These are phyloP conservation scores for Termitomyces heimii DNA, from an alignment of 768 basidiomycete species.

Conservation along the genomic window DNA sequence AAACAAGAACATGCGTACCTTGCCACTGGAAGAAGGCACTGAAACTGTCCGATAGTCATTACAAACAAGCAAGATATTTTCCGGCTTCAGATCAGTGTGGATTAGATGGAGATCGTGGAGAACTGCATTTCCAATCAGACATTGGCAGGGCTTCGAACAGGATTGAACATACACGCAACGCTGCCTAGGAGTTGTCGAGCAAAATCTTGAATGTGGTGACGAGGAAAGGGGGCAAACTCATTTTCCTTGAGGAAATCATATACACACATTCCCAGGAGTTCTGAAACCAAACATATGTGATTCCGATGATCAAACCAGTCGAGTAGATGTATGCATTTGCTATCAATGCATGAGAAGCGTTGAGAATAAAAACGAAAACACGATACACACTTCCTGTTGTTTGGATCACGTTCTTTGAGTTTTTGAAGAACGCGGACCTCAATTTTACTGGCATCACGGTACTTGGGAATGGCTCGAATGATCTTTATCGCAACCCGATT, in stretches of 20 bases:
- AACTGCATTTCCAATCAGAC: constrained; percentile 43
- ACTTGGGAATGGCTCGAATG: constrained; percentile 97
- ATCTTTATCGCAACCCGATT: constrained; percentile 94
- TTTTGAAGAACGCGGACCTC: constrained; percentile 93
- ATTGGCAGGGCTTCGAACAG: constrained; percentile 1
- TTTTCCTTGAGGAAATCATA: constrained; percentile 99
- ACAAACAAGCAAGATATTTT: constrained; percentile 93
- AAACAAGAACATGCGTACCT: constrained; percentile 35
- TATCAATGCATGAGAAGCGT: constrained; percentile 27
- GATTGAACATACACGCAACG: constrained; percentile 74
- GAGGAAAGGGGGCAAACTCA: constrained; percentile 92
- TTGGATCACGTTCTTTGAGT: constrained; percentile 83
- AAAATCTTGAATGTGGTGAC: constrained; percentile 94
- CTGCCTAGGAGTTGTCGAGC: constrained; percentile 88
- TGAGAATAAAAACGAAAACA: neutral
- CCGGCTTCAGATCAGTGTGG: constrained; percentile 98
- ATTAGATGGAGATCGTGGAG: constrained; percentile 87
- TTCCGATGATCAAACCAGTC: constrained; percentile 96
- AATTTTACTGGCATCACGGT: constrained; percentile 97
- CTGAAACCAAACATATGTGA: constrained; percentile 96
- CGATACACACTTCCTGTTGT: constrained; percentile 75
- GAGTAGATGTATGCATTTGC: constrained; percentile 96
- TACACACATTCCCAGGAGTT: constrained; percentile 93
- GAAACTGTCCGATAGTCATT: constrained; percentile 66
- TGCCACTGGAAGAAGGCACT: constrained; percentile 51